Base-by-base conservation (phyloP, 2,329 filamentous ascomycete genomes). In the Arachnomyces sp. region DNA sequence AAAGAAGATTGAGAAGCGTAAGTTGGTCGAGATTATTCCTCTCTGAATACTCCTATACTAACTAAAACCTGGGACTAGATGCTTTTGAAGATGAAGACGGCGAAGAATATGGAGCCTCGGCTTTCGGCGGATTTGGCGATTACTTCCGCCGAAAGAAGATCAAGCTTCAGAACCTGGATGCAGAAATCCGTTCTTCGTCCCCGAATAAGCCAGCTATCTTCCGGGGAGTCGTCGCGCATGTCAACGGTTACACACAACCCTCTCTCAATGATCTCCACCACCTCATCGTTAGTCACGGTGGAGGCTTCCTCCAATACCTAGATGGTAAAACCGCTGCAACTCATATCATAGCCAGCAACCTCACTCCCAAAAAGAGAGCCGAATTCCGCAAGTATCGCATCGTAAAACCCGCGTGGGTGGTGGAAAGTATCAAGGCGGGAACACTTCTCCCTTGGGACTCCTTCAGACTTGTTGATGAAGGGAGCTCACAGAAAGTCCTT, bases 61-160 rank as follows among this genome's bases (percentile, higher is more conserved):
- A 28, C 44, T 50, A 40, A 47, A 37, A 38, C 34, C 33, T 21
- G 11, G 16, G 34, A 41, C 31, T 51, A 71, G 68, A 95, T 63
- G 75, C 72, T 2, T 96, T 95, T 59, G 71, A 82, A 2, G 74
- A 84, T 46, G 88, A 95, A 59, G 75, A 76, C 16, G 90, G 92
- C 42, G 90, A 96, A 43, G 93, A 98, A 61, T 98, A 98, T 61
- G 80, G 82, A 43, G 78, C 73, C 2, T 95, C 88, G 47, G 78
- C 77, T 38, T 98, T 96, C 62, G 86, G 87, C 17, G 90, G 89
- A 7, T 93, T 96, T 54, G 66, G 73, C 16, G 90, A 96, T 56
- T 98, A 96, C 62, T 93, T 95, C 59, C 77, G 89, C 36, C 82
- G 89, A 41, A 98, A 98, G 71, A 95, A 94, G 72, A 80, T 95